Evolutionary conservation across 2,329 filamentous ascomycete genomes (phyloP).

Genomic region (Rutstroemia sp.): DNA sequence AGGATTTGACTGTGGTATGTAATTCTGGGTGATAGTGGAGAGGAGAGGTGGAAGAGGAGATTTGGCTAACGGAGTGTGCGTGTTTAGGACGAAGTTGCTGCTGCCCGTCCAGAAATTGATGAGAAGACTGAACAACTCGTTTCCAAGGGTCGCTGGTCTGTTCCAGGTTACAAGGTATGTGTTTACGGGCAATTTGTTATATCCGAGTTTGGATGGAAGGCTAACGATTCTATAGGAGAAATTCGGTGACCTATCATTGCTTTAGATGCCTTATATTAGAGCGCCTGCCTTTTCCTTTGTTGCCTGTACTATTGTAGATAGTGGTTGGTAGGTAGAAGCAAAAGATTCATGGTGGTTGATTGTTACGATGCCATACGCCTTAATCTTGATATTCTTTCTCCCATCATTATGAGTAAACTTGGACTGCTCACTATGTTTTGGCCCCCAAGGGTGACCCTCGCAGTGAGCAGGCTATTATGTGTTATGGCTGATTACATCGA

Average conservation of each 20-base stretch:
- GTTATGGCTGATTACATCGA: too few species aligned
- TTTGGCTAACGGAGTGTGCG: conserved; percentile 10
- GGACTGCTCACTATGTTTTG: background rate
- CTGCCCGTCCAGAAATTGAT: conserved; percentile 93
- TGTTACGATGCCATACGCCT: conserved; percentile 1
- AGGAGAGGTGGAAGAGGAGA: background rate
- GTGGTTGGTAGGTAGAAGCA: conserved; percentile 20
- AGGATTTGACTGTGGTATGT: conserved; percentile 95
- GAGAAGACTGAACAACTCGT: conserved; percentile 93
- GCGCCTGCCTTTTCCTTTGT: conserved; percentile 35
- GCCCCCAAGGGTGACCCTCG: background rate
- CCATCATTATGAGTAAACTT: background rate
- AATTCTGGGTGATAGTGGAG: background rate
- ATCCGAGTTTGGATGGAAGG: conserved; percentile 17
- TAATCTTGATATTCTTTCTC: conserved; percentile 4
- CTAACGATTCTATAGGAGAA: conserved; percentile 70
- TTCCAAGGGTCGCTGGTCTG: conserved; percentile 95
- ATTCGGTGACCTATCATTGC: conserved; percentile 92
- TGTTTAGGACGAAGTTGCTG: conserved; percentile 80
- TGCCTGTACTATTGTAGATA: conserved; percentile 69
- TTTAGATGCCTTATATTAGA: conserved; percentile 52
- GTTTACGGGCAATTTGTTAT: background rate
- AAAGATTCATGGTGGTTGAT: conserved; percentile 12
- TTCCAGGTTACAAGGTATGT: conserved; percentile 96
- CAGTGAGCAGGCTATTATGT: background rate